These are phyloP conservation scores for Otatea glauca DNA, from an alignment of 176 grass and related monocot species.

Conservation along the genomic window DNA sequence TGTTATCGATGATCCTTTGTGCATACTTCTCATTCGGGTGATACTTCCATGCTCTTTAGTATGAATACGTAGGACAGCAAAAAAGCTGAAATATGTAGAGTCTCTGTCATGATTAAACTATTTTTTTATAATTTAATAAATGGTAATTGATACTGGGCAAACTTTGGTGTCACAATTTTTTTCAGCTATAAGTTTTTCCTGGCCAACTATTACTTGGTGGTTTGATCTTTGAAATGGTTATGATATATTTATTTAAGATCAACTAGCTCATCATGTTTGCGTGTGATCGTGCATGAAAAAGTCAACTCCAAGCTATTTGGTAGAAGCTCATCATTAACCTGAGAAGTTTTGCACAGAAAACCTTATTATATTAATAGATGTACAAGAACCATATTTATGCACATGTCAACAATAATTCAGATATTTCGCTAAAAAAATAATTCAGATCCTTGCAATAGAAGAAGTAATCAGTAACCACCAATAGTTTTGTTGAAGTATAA, in stretches of 20 bases:
- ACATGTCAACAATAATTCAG: not conserved
- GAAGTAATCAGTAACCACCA: no score
- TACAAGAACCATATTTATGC: constrained; percentile 9
- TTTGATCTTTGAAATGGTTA: not conserved
- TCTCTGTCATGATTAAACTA: not conserved
- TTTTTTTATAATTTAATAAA: not conserved
- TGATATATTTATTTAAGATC: not conserved
- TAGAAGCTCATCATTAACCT: constrained; percentile 4
- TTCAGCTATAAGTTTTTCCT: not conserved
- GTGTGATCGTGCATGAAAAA: not conserved
- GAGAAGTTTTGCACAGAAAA: not conserved
- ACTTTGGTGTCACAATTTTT: not conserved
- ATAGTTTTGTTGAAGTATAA: no score
- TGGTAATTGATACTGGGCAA: not conserved
- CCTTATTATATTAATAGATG: not conserved
- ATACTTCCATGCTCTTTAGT: not conserved
- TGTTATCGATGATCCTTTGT: not conserved
- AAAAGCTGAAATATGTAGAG: not conserved
- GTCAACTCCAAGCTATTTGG: not conserved
- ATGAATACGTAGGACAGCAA: not conserved
- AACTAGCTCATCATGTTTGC: not conserved
- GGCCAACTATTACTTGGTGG: not conserved
- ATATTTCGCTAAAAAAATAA: not conserved
- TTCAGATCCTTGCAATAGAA: constrained; percentile 4
- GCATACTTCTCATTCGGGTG: not conserved